Percentiles rank a stretch among this genome's conserved stretches.
phyloP scores from a whole-genome alignment of 257 asterid species.

The Ehretia macrophylla region DNA sequence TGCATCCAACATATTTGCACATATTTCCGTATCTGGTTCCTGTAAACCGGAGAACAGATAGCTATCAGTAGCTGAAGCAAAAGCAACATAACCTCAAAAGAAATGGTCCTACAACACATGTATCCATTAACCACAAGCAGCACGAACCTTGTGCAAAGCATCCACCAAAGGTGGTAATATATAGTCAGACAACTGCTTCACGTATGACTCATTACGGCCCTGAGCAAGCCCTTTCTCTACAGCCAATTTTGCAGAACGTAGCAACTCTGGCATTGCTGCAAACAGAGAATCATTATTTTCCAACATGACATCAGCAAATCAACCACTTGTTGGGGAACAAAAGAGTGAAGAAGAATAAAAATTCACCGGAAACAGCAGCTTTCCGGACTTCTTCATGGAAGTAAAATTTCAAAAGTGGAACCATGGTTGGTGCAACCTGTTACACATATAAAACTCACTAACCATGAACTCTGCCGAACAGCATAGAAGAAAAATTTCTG shows the following conservation, averaged over 20 bases:
- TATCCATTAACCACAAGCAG: neutral
- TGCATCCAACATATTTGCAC: conserved; percentile 83
- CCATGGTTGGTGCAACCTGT: conserved; percentile 79
- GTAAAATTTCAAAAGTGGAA: conserved; percentile 80
- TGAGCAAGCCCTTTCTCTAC: conserved; percentile 81
- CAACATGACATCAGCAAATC: conserved; percentile 11
- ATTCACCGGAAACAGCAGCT: conserved; percentile 97
- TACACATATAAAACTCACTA: neutral
- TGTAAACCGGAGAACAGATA: conserved; percentile 21
- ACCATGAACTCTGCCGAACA: neutral
- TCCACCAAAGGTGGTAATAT: conserved; percentile 77
- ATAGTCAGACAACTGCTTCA: conserved; percentile 71
- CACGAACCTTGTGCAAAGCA: conserved; percentile 72
- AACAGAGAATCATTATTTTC: conserved; percentile 16
- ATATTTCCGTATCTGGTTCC: conserved; percentile 87
- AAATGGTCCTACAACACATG: neutral
- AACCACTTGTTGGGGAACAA: conserved; percentile 3
- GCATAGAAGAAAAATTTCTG: neutral
- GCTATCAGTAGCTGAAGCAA: conserved; percentile 15
- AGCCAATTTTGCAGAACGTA: conserved; percentile 77
- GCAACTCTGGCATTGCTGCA: conserved; percentile 82
- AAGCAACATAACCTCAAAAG: conserved; percentile 37
- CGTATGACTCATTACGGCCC: conserved; percentile 62
- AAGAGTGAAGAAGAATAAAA: conserved; percentile 12
- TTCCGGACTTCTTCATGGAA: conserved; percentile 98